Conservation (phyloP, 179 eudicot species). For the Gypsophila paniculata region DNA sequence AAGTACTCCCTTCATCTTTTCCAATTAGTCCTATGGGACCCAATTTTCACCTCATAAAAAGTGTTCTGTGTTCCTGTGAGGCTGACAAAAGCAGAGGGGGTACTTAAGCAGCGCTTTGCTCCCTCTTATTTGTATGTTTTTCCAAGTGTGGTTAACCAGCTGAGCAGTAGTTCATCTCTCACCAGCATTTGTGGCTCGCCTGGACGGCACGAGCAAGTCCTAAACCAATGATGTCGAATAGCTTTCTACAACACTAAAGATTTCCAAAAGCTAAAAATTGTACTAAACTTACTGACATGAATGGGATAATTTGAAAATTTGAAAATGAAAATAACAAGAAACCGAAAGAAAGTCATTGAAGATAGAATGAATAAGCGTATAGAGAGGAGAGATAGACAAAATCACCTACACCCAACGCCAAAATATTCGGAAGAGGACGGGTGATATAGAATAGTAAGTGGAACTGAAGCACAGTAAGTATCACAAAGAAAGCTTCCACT, state of each 20-base stretch:
- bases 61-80: too few species aligned
- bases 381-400: neutral
- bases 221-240: neutral
- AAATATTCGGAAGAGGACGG: constrained; percentile 93
- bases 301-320: constrained; percentile 6
- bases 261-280: neutral
- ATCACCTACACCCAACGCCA: constrained; percentile 90
- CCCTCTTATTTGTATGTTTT: neutral
- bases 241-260: neutral
- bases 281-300: neutral
- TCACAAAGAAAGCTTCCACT: constrained; percentile 87
- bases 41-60: too few species aligned
- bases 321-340: neutral
- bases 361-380: neutral
- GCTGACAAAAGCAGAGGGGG: too few species aligned
- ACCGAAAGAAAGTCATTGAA: neutral
- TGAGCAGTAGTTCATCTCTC: too few species aligned
- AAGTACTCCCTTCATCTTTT: too few species aligned
- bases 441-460: constrained; percentile 90
- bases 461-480: constrained; percentile 70
- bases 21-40: too few species aligned
- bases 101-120: neutral
- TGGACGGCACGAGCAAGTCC: neutral
- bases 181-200: neutral
- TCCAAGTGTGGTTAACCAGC: neutral